Base-by-base conservation (phyloP, 495 filamentous ascomycete genomes). In the Penicillium maclennaniae region DNA sequence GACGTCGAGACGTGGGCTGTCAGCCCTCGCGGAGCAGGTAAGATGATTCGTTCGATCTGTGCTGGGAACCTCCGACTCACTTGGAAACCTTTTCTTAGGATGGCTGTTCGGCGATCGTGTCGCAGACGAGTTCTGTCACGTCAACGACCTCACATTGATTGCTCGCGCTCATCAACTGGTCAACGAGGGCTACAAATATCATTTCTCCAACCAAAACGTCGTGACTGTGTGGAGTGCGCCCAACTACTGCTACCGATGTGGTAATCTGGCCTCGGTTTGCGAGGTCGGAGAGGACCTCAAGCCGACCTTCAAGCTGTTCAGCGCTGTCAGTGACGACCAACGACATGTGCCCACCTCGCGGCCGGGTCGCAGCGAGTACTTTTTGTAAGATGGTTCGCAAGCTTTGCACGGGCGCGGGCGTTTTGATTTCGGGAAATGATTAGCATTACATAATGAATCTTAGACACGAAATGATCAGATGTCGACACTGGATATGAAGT, bases 151-250 rank as follows among this genome's bases (percentile, higher is more conserved):
- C n/a, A 86, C 86, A 49, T 80, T 96, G 47, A 97, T 98, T 67
- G 95, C 93, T 4, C 84, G 93, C 47, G 93, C 93, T 1, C 93
- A 98, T 74, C 93, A 98, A 62, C 80, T 98, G 6, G 93, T 98
- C 49, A 97, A 97, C 55, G 93, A 98, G 69, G 93, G 93, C 34
- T 98, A 95, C 79, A 98, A 97, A 75, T 97, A 91, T 67, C 93
- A 98, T 67, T 98, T 98, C 71, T 72, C 83, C 46, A 86, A 96
- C 64, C 92, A 95, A 65, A 93, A 95, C 21, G 93, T 98, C 47
- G 93, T 97, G n/a, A 98, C 93, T 0, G 93, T 98, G 27, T 98
- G 93, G 93, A 95, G 89, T 26, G 93, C 93, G 0, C 93, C 93
- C 10, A 98, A 98, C 70, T 98, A 98, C 79, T 98, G 93, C 73